Evolutionary conservation across 352 stramenopile genomes (phyloP), one percentile per base, ranked within the genome.

Genomic region (Globisporangium sylvaticum): DNA sequence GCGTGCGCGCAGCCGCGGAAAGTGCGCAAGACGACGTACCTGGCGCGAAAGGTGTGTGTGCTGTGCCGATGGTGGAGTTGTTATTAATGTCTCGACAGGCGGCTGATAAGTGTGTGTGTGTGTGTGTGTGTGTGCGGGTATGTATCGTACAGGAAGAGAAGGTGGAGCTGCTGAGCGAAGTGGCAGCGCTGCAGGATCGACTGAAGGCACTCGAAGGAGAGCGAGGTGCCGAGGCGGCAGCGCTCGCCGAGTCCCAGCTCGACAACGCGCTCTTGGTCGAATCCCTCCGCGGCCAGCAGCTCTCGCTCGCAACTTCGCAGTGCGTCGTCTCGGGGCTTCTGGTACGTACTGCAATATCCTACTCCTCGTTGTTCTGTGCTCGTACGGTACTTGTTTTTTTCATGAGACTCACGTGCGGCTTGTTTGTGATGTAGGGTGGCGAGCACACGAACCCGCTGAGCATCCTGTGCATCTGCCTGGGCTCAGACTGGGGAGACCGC

Each of bases 71-170:
- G 6, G 29, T 5, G 29, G 29, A 32, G 3, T 32, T 32, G 15
- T 50, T 18, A n/a, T 18, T n/a, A n/a, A 50, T 9, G 46, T 27
- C 6, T 25, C 2, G 46, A 53, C 29, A 9, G 8, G 6, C 6
- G 6, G 46, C n/a, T 53, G 20, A 53, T 22, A 27, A 53, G 46
- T 56, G 15, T 18, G 48, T 34, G 6, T 58, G 15, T 32, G 22
- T 18, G 4, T 8, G 4, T 44, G 10, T 42, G 4, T 62, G 22
- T n/a, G n/a, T n/a, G n/a, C n/a, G n/a, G n/a, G n/a, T n/a, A n/a
- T n/a, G n/a, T n/a, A n/a, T n/a, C n/a, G n/a, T 15, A 24, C 46
- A 74, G 72, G 77, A 84, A 67, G 79, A 80, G 68, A 81, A 80
- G 62, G 72, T 75, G 4, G 55, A 77, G 67, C 66, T 84, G 39